phyloP scores from a whole-genome alignment of 2,329 filamentous ascomycete species.

The Alternaria ventricosa region DNA sequence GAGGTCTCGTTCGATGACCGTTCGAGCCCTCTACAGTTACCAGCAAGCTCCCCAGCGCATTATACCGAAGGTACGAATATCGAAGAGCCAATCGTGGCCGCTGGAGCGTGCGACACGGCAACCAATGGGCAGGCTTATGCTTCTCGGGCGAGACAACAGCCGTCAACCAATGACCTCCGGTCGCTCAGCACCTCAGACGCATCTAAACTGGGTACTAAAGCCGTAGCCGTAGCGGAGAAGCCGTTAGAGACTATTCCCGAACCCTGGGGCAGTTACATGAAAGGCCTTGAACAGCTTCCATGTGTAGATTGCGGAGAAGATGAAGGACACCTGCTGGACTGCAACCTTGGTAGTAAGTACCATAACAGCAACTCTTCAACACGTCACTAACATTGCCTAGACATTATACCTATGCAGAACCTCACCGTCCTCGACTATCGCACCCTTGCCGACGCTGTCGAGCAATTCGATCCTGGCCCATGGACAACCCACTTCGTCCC shows the following conservation, averaged over 20 bases:
- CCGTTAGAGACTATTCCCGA: background rate
- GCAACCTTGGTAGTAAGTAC: conserved; percentile 31
- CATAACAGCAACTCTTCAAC: background rate
- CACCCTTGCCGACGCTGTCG: conserved; percentile 15
- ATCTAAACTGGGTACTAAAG: rapidly evolving
- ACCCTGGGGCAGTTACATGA: background rate
- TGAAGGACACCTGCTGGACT: conserved; percentile 17
- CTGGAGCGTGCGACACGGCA: background rate
- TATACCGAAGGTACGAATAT: background rate
- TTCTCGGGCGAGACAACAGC: background rate
- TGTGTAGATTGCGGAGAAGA: conserved; percentile 37
- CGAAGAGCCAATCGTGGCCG: background rate
- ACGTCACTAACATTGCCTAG: conserved; percentile 1
- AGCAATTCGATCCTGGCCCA: conserved; percentile 34
- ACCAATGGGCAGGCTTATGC: background rate
- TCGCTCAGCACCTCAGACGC: background rate
- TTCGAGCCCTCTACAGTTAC: background rate
- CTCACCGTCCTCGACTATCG: conserved; percentile 20
- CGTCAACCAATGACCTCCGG: background rate
- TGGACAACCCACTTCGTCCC: conserved; percentile 28
- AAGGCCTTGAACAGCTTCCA: conserved; percentile 6
- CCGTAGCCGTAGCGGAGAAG: background rate
- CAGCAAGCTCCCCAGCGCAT: background rate
- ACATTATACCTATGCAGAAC: conserved; percentile 12
- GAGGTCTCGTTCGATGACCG: background rate